A percentile compares a stretch with the other conserved stretches of the same genome.
Evolutionary conservation across 129 eudicot genomes (phyloP).

Genomic region (Kitagawia praeruptora): DNA sequence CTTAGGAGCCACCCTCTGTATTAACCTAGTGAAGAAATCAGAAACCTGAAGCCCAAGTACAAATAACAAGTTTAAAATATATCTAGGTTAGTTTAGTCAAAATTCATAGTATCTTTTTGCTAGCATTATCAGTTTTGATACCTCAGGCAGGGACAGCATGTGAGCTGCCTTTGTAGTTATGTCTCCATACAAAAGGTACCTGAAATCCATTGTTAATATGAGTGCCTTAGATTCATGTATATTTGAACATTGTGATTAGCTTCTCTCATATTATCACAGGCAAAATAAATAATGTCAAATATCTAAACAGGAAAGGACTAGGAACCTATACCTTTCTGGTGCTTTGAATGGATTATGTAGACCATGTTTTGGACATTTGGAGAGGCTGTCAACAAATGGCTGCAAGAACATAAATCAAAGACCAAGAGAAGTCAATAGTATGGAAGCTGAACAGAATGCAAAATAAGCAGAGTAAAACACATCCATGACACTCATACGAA

Average conservation of each 20-base stretch:
- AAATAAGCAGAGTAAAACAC: not conserved
- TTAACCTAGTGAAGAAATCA: slow-evolving; percentile 77
- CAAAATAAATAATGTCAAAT: not conserved
- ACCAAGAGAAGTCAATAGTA: not conserved
- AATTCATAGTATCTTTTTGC: not conserved
- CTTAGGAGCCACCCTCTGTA: slow-evolving; percentile 95
- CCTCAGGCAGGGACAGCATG: slow-evolving; percentile 80
- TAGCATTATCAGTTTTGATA: slow-evolving; percentile 12
- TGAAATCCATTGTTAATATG: slow-evolving; percentile 19
- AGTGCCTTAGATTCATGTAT: not conserved
- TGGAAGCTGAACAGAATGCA: slow-evolving; percentile 6
- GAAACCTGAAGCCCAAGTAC: slow-evolving; percentile 47
- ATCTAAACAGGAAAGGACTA: not conserved
- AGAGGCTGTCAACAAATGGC: slow-evolving; percentile 95
- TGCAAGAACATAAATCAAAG: slow-evolving; percentile 27
- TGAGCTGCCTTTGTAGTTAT: slow-evolving; percentile 80
- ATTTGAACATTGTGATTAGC: slow-evolving; percentile 1
- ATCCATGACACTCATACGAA: not conserved
- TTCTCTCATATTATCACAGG: not conserved
- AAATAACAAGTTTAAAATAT: slow-evolving; percentile 3
- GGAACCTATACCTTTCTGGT: slow-evolving; percentile 64
- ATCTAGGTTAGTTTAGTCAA: not conserved
- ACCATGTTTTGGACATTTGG: slow-evolving; percentile 86
- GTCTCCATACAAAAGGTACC: slow-evolving; percentile 92
- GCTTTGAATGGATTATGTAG: slow-evolving; percentile 88